Evolutionary conservation across 2,329 filamentous ascomycete species (phyloP).

Genomic region (Clonostachys solani): DNA sequence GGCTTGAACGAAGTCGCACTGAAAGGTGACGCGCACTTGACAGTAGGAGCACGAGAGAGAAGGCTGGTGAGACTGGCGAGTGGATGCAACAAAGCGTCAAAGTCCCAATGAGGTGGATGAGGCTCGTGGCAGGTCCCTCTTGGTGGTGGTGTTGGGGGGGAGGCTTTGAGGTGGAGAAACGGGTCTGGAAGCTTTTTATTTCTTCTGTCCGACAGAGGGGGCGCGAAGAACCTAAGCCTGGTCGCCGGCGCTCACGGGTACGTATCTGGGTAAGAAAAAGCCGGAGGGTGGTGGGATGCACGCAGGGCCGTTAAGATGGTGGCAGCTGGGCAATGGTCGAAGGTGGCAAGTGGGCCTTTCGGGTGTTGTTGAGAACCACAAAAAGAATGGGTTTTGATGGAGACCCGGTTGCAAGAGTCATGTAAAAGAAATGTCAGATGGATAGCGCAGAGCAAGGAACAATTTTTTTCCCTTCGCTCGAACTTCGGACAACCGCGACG

Average conservation of each 20-base stretch:
- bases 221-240: too few species aligned
- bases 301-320: neutral
- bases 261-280: neutral
- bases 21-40: neutral
- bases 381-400: constrained; percentile 4
- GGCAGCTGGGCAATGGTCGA: neutral
- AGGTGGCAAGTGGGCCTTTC: constrained; percentile 5
- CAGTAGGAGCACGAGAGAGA: constrained; percentile 1
- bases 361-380: constrained; percentile 2
- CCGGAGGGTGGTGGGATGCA: neutral
- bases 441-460: too few species aligned
- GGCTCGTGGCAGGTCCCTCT: constrained; percentile 31
- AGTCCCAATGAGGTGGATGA: constrained; percentile 30
- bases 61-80: constrained; percentile 1
- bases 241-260: too few species aligned
- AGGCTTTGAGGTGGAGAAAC: constrained; percentile 41
- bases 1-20: neutral
- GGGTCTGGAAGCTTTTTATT: constrained; percentile 37
- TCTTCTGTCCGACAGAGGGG: constrained; percentile 13
- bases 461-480: too few species aligned
- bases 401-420: neutral
- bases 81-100: constrained; percentile 15
- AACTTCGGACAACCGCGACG: too few species aligned
- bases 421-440: too few species aligned
- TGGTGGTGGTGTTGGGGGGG: constrained; percentile 38